Evolutionary conservation across 2,329 filamentous ascomycete genomes (phyloP), one percentile per base, ranked within the genome.

Genomic region (Sclerotinia glacialis): DNA sequence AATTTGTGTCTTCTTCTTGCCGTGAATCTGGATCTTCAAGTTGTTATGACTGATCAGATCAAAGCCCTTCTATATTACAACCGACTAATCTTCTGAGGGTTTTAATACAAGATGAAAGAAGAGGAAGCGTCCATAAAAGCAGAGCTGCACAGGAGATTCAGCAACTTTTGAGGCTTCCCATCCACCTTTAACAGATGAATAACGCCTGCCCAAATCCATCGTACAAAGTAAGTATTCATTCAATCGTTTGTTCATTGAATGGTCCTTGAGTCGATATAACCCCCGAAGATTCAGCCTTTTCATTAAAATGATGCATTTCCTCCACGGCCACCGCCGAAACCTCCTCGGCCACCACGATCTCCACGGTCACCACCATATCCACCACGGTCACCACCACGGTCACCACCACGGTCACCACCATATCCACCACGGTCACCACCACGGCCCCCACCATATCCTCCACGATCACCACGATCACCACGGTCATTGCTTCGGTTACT

Each of bases 31-130:
- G 69, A 72, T 71, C 70, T 65, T 67, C 55, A 44, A 69, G 60
- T 69, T 53, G 65, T 54, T 49, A 47, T 56, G 59, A 58, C 53
- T 47, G 63, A 64, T 59, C 53, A 66, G 65, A 64, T 59, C 71
- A 70, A 62, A 58, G 63, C 70, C 71, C 69, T 40, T 16, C 68
- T 72, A 71, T 70, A 71, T 70, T 75, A 74, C 71, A 74, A 69
- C 46, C 28, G 53, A 64, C 40, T 47, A 58, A 40, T 28, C 21
- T 40, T 65, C 44, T 26, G 66, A 68, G 56, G 56, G 66, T 65
- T 55, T 71, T 68, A 71, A 72, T 69, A 73, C 70, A 75, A 71
- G 68, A 68, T 69, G 64, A 47, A 65, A 67, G 70, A 70, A 64
- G 64, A 67, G 40, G 59, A 68, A 59, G 49, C 56, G 23, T 58